Evolutionary conservation across 352 stramenopile genomes (phyloP).

Genomic region (Pythium aristosporum): DNA sequence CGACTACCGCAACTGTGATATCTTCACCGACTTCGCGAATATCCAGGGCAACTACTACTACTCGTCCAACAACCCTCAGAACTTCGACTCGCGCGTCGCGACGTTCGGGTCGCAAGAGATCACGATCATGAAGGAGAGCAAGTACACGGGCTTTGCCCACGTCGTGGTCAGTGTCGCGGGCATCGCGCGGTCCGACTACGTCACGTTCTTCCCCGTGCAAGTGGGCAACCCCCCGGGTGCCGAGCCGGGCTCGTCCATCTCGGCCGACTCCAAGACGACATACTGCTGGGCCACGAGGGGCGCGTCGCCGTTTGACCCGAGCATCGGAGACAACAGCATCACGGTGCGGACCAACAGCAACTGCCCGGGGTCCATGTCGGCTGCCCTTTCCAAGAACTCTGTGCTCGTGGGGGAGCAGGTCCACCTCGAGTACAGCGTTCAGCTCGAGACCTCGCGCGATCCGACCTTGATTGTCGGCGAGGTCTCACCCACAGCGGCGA

Average conservation of each 20-base stretch:
- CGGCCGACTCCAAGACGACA: constrained; percentile 61
- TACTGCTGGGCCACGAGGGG: constrained; percentile 71
- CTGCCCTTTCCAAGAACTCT: constrained; percentile 50
- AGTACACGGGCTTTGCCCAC: constrained; percentile 78
- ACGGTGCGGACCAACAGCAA: constrained; percentile 64
- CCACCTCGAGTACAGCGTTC: constrained; percentile 59
- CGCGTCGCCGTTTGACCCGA: constrained; percentile 59
- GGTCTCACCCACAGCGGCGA: constrained; percentile 54
- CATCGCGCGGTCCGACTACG: constrained; percentile 70
- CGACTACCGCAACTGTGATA: constrained; percentile 70
- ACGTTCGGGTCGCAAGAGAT: constrained; percentile 69
- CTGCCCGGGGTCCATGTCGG: constrained; percentile 65
- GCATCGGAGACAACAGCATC: constrained; percentile 41
- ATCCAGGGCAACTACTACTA: constrained; percentile 45
- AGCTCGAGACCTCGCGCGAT: constrained; percentile 53
- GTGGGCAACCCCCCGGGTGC: constrained; percentile 62
- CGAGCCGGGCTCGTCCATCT: constrained; percentile 38
- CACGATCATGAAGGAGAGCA: constrained; percentile 69
- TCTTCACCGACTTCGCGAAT: constrained; percentile 44
- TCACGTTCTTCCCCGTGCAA: constrained; percentile 79
- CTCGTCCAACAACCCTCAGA: constrained; percentile 69
- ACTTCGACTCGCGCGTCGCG: constrained; percentile 52
- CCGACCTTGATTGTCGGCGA: constrained; percentile 62
- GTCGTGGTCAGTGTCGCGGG: constrained; percentile 62
- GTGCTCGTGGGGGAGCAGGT: constrained; percentile 52